phyloP scores from a whole-genome alignment of 441 rosid genomes.

The Corymbia citriodora region DNA sequence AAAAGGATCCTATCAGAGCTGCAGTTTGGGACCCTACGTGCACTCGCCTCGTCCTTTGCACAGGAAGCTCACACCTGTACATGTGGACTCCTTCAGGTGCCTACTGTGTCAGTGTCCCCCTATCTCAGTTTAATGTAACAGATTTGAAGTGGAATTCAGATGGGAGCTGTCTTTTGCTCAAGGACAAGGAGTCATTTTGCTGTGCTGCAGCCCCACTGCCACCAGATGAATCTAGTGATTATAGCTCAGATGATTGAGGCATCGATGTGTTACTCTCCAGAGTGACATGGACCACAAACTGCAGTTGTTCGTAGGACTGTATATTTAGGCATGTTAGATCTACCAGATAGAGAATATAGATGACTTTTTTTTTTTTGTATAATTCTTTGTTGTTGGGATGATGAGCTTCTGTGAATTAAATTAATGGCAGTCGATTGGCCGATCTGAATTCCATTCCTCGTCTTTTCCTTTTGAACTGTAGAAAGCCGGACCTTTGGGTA shows the following conservation, averaged over 20 bases:
- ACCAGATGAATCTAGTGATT: conserved; percentile 75
- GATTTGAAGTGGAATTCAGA: conserved; percentile 91
- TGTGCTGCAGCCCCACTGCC: conserved; percentile 74
- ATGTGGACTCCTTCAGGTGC: conserved; percentile 98
- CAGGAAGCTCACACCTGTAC: conserved; percentile 87
- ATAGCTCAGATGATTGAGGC: conserved; percentile 82
- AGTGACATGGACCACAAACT: not conserved
- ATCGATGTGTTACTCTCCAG: not conserved
- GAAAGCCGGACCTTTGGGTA: not conserved
- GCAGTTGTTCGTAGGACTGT: not conserved
- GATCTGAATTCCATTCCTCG: not conserved
- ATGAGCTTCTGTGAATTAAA: not conserved
- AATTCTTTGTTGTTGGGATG: not conserved
- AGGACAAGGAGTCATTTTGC: conserved; percentile 87
- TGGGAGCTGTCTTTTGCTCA: conserved; percentile 91
- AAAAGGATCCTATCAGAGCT: conserved; percentile 86
- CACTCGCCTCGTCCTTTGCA: conserved; percentile 77
- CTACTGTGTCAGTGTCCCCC: conserved; percentile 74
- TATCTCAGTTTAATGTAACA: conserved; percentile 56
- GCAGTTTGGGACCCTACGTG: conserved; percentile 91
- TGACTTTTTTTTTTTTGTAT: not conserved
- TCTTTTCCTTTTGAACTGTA: not conserved
- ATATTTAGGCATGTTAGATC: not conserved
- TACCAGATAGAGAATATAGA: not conserved
- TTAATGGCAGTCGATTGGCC: not conserved